Evolutionary conservation across 441 rosid species (phyloP), one percentile per base, ranked within the genome.

Genomic region (Adansonia grandidieri): DNA sequence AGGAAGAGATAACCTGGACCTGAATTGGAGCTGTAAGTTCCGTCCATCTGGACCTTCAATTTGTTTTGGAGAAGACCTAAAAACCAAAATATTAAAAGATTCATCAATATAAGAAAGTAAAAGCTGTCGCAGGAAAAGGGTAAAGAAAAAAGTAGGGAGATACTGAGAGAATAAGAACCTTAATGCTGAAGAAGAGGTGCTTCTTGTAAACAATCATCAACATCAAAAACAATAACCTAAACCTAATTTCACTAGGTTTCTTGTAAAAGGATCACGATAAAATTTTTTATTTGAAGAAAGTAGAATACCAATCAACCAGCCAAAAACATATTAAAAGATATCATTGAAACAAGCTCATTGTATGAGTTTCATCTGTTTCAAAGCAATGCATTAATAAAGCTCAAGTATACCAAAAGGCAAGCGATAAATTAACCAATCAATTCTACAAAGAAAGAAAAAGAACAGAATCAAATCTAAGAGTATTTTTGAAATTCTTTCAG

Each of bases 51-150:
- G 62, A 19, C 62, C 62, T 57, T 57, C 62, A 57, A 56, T 57
- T 57, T 57, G 62, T 57, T 57, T 57, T 9, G 24, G 62, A 57
- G 62, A 57, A 19, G 61, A 56, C 77, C 97, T 94, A 84, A 74
- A 77, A 82, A 53, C 51, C 62, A 60, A 44, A 60, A 78, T 47
- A 5, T 76, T 47, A 80, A 68, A 73, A 62, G 37, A 68, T 17
- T 47, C 57, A 54, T 48, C 58, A 9, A 51, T 0, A 50, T 19
- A 22, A 47, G n/a, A 60, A 74, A 32, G 45, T 14, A 15, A 13
- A 75, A 48, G 57, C 9, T 19, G 7, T 5, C 8, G 20, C 45
- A 50, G 2, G 24, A 14, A 50, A 42, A 19, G 66, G 60, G 22
- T 2, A 45, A 60, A 44, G 19, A 74, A 9, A 66, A 61, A 32